Evolutionary conservation across 2,329 filamentous ascomycete genomes (phyloP).

Genomic region (Trichoderma asperellum): DNA sequence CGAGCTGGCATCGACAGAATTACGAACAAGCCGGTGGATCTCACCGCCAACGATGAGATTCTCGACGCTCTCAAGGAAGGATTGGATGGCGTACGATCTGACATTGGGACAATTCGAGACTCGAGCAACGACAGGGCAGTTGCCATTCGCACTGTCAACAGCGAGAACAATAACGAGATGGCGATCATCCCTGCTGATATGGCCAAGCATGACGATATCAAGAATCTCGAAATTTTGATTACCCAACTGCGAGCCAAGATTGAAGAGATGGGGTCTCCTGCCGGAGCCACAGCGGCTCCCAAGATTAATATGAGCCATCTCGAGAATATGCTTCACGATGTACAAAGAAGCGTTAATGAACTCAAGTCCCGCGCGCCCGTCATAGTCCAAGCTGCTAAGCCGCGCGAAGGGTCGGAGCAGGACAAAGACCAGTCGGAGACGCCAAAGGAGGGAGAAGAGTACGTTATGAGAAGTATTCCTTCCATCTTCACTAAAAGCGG

Average conservation of each 20-base stretch:
- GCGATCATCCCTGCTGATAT: slow-evolving; percentile 50
- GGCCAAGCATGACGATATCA: slow-evolving; percentile 73
- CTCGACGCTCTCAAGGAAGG: slow-evolving; percentile 85
- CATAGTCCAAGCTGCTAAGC: neutral
- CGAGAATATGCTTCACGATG: slow-evolving; percentile 54
- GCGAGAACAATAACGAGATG: slow-evolving; percentile 33
- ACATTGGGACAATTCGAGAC: slow-evolving; percentile 79
- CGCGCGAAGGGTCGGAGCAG: slow-evolving; percentile 31
- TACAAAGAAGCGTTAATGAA: slow-evolving; percentile 55
- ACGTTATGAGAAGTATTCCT: slow-evolving; percentile 45
- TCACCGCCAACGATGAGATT: slow-evolving; percentile 87
- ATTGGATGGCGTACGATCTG: slow-evolving; percentile 72
- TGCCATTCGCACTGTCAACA: slow-evolving; percentile 49
- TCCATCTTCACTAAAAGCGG: slow-evolving; percentile 30
- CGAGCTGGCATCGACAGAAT: slow-evolving; percentile 77
- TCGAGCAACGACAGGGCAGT: slow-evolving; percentile 55
- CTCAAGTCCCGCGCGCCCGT: slow-evolving; percentile 43
- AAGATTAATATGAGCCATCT: slow-evolving; percentile 60
- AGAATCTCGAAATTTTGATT: slow-evolving; percentile 82
- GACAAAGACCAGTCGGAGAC: slow-evolving; percentile 8
- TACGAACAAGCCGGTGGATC: slow-evolving; percentile 76
- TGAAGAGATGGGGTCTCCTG: slow-evolving; percentile 55
- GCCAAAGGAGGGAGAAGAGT: slow-evolving; percentile 40
- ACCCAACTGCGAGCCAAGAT: slow-evolving; percentile 83
- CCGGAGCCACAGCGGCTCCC: slow-evolving; percentile 42